Percentiles rank a stretch among this genome's conserved stretches.
Conservation (phyloP, 163 green algal genomes). For the Botryococcus braunii region DNA sequence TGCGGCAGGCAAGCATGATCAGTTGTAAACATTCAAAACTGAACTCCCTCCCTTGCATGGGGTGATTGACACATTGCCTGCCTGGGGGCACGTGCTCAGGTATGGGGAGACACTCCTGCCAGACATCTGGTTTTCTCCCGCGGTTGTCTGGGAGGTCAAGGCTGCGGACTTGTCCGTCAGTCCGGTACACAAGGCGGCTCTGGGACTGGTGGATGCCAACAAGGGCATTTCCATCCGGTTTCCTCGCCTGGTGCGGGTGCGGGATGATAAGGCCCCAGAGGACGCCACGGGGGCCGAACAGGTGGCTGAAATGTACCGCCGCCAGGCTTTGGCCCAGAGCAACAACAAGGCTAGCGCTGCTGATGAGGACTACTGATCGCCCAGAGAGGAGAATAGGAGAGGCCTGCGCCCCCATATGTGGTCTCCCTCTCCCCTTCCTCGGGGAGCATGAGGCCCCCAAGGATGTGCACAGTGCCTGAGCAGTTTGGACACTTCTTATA, state of each 20-base stretch:
- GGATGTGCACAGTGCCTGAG: too few relatives aligned
- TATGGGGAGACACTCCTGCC: constrained; percentile 60
- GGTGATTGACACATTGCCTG: neutral
- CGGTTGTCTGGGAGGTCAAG: constrained; percentile 95
- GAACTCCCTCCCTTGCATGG: neutral
- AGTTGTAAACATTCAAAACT: constrained; percentile 1
- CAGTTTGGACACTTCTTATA: too few relatives aligned
- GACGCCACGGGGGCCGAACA: constrained; percentile 78
- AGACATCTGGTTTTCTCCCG: constrained; percentile 90
- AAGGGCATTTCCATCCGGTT: constrained; percentile 90
- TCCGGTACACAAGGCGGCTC: constrained; percentile 80
- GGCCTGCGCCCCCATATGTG: too few relatives aligned
- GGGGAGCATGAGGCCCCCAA: too few relatives aligned
- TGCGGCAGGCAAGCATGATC: neutral
- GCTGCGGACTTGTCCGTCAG: constrained; percentile 90
- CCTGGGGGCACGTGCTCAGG: constrained; percentile 25
- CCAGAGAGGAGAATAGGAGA: too few relatives aligned
- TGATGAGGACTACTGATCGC: constrained; percentile 24
- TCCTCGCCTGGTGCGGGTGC: constrained; percentile 72
- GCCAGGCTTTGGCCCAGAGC: constrained; percentile 46
- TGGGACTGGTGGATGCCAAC: constrained; percentile 68
- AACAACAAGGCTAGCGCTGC: constrained; percentile 12
- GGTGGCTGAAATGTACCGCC: constrained; percentile 75
- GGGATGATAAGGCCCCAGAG: constrained; percentile 90
- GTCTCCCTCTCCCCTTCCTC: too few relatives aligned